Base-by-base conservation (phyloP, 495 filamentous ascomycete species). In the Antarctomyces pellizariae region DNA sequence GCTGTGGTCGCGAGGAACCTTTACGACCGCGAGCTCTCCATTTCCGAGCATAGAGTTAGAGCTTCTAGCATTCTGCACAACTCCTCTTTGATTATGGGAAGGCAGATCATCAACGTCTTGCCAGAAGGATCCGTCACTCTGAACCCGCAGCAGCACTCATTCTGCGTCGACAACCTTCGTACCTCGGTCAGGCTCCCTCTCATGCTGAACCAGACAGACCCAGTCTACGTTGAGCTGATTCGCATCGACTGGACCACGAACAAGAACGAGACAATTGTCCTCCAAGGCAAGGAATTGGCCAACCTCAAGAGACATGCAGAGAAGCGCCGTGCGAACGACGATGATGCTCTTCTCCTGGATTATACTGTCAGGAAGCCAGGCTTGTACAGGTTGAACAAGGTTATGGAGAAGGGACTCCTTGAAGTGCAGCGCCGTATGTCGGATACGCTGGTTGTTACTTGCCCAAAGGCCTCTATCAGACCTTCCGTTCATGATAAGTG, bases 21-120 rank as follows among this genome's bases (percentile, higher is more conserved):
- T 21, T 95, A 79, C 39, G 83, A 92, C 43, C 66, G 75, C 30
- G 86, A 97, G 46, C 41, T 92, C 23, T 77, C 86, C 7, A 75
- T 97, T 38, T 76, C 74, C 3, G 86, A 92, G 45, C 64, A 69
- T 24, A 75, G 67, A 36, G 86, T 95, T 29, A 90, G 90, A 42
- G 64, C 80, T 15, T 71, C 67, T 1, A 70, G 65, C 32, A 77
- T 95, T 26, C 58, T 89, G 22, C 70, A 90, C 43, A 93, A 93
- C 43, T 59, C 75, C 1, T 91, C 84, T 4, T 61, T 92, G 39
- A 92, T 95, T 29, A 60, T 90, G 45, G 86, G 86, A 43, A 83
- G 77, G 44, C 79, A 92, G 50, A 84, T 90, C 35, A 80, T 97
- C 42, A 80, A 97, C 42, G 89, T 95, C 44, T 56, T 97, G 15